Conservation (phyloP, 148 eudicot species). For the Chenopodium suecicum region DNA sequence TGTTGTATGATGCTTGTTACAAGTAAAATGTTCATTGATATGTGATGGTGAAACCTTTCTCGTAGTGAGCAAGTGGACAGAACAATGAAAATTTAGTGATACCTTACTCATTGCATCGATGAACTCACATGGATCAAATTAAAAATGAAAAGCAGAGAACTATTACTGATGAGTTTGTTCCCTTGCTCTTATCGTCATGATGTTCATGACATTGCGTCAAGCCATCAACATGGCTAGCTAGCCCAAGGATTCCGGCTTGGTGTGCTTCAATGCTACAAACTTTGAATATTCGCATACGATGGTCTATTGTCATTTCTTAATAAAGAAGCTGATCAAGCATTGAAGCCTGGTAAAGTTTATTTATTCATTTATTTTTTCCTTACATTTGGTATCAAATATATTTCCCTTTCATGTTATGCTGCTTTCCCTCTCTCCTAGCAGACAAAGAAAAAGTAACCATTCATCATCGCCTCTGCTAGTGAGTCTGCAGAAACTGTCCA, state of each 20-base stretch:
- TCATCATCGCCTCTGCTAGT: background rate
- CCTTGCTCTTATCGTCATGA: background rate
- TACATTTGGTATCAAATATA: no score
- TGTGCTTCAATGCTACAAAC: background rate
- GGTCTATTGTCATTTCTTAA: background rate
- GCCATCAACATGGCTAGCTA: background rate
- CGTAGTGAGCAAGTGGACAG: background rate
- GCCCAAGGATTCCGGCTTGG: background rate
- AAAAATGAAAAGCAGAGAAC: background rate
- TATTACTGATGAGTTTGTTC: background rate
- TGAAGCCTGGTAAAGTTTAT: background rate
- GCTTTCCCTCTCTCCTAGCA: background rate
- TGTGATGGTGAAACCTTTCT: background rate
- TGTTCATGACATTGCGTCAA: background rate
- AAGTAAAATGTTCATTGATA: background rate
- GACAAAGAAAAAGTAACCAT: background rate
- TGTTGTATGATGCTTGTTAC: constrained; percentile 44
- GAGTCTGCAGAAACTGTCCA: background rate
- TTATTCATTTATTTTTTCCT: no score
- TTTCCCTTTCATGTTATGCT: background rate
- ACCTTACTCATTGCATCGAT: background rate
- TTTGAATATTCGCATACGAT: background rate
- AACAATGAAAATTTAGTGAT: background rate
- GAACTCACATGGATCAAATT: background rate
- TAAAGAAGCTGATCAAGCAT: constrained; percentile 2